Percentiles rank a stretch among this genome's conserved stretches.
phyloP scores from a whole-genome alignment of 2,329 filamentous ascomycete species.

The Ophiostoma populinum region DNA sequence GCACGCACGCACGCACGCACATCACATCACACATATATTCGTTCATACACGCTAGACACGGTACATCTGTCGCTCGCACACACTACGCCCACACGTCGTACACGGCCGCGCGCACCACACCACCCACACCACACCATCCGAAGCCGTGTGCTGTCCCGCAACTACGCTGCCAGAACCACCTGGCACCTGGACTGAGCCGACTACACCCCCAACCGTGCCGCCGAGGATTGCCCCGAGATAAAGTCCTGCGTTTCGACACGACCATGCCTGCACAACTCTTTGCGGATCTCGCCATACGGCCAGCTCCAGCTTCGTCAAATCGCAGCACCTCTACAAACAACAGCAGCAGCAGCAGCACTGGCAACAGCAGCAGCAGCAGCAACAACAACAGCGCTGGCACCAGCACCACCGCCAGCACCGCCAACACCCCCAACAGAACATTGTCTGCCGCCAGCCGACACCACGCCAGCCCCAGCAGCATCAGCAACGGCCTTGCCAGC shows the following conservation, averaged over 20 bases:
- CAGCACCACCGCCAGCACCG: neutral
- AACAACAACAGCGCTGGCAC: neutral
- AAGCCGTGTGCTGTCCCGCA: neutral
- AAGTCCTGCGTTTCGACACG: constrained; percentile 1
- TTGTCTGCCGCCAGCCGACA: too few species aligned
- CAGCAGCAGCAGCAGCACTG: neutral
- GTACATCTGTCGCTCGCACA: neutral
- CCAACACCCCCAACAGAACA: neutral
- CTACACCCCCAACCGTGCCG: too few species aligned
- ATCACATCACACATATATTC: neutral
- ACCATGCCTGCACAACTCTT: constrained; percentile 11
- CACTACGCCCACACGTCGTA: neutral
- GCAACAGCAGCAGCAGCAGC: neutral
- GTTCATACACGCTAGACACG: neutral
- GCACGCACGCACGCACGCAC: neutral
- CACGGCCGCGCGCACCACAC: neutral
- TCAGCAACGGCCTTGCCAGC: neutral
- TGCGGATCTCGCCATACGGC: constrained; percentile 14
- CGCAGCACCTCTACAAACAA: neutral
- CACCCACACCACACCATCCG: neutral
- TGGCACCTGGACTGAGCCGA: too few species aligned
- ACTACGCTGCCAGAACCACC: too few species aligned
- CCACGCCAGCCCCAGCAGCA: constrained; percentile 2
- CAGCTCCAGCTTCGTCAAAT: constrained; percentile 6
- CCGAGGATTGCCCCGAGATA: too few species aligned